Evolutionary conservation across 1,284 basidiomycete genomes (phyloP).

Genomic region (Ustilago esculenta): DNA sequence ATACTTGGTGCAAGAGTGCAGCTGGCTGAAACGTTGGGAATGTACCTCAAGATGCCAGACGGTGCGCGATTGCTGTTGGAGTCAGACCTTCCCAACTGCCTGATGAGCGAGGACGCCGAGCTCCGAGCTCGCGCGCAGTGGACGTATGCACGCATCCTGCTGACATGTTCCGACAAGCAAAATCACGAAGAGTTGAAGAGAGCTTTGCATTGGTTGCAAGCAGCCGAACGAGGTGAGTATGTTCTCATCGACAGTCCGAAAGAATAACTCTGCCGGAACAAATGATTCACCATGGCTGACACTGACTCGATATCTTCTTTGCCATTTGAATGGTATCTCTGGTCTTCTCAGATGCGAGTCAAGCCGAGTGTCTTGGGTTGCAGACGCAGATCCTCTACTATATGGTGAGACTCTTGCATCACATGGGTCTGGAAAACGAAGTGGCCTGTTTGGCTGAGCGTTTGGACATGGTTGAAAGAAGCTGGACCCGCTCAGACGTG

Average conservation of each 20-base stretch:
- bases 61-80: slow-evolving; percentile 29
- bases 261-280: no score
- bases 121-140: slow-evolving; percentile 32
- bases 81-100: slow-evolving; percentile 22
- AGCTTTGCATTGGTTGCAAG: slow-evolving; percentile 25
- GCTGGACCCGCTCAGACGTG: slow-evolving; percentile 13
- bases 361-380: slow-evolving; percentile 27
- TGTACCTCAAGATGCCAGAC: slow-evolving; percentile 32
- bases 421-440: slow-evolving; percentile 12
- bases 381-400: slow-evolving; percentile 51
- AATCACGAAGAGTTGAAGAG: slow-evolving; percentile 9
- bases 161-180: slow-evolving; percentile 26
- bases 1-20: slow-evolving; percentile 17
- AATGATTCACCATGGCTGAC: slow-evolving; percentile 1
- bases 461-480: slow-evolving; percentile 14
- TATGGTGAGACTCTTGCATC: slow-evolving; percentile 37
- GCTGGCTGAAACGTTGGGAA: slow-evolving; percentile 36
- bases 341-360: slow-evolving; percentile 16
- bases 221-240: slow-evolving; percentile 35
- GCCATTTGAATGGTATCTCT: neutral
- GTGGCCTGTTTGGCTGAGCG: slow-evolving; percentile 4
- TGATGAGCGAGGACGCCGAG: slow-evolving; percentile 27
- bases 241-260: no score
- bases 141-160: slow-evolving; percentile 37
- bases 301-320: neutral